These are phyloP conservation scores for Fusarium newnesense DNA, from an alignment of 2,329 filamentous ascomycete genomes.

Conservation along the genomic window DNA sequence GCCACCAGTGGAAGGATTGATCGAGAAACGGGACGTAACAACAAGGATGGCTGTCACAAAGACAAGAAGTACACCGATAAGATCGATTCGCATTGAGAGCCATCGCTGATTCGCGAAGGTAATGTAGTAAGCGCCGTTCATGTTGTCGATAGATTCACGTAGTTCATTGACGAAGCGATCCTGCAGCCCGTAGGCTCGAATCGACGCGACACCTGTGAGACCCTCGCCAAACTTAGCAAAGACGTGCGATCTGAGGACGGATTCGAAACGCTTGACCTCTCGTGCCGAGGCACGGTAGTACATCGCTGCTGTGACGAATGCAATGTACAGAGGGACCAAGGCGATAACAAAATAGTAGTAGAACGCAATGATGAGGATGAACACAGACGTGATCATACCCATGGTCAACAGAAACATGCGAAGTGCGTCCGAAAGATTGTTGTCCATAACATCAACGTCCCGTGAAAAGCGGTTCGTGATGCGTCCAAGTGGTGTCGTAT, in stretches of 20 bases:
- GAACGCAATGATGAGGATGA: slow-evolving; percentile 91
- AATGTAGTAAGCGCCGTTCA: slow-evolving; percentile 94
- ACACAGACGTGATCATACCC: slow-evolving; percentile 83
- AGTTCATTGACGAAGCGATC: slow-evolving; percentile 78
- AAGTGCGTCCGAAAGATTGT: slow-evolving; percentile 87
- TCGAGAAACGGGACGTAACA: slow-evolving; percentile 87
- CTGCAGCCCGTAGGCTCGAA: slow-evolving; percentile 88
- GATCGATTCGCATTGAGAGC: slow-evolving; percentile 86
- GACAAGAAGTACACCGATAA: slow-evolving; percentile 84
- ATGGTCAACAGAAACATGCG: slow-evolving; percentile 92
- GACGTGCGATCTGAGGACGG: slow-evolving; percentile 85
- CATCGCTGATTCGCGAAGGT: slow-evolving; percentile 97
- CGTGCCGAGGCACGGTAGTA: slow-evolving; percentile 93
- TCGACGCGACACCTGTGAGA: slow-evolving; percentile 83
- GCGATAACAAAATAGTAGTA: slow-evolving; percentile 85
- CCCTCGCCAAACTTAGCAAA: slow-evolving; percentile 94
- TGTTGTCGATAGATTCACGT: slow-evolving; percentile 81
- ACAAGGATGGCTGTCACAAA: slow-evolving; percentile 91
- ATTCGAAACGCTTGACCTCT: slow-evolving; percentile 94
- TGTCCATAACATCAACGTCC: slow-evolving; percentile 97
- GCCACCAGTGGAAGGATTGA: slow-evolving; percentile 85
- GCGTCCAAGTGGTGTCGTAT: slow-evolving; percentile 92
- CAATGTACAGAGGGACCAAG: slow-evolving; percentile 71
- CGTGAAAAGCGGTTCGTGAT: slow-evolving; percentile 97
- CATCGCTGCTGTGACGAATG: slow-evolving; percentile 84